Percentiles rank a stretch among this genome's conserved stretches.
Conservation (phyloP, 805 yeast species). For the Kodamaea leandrae region DNA sequence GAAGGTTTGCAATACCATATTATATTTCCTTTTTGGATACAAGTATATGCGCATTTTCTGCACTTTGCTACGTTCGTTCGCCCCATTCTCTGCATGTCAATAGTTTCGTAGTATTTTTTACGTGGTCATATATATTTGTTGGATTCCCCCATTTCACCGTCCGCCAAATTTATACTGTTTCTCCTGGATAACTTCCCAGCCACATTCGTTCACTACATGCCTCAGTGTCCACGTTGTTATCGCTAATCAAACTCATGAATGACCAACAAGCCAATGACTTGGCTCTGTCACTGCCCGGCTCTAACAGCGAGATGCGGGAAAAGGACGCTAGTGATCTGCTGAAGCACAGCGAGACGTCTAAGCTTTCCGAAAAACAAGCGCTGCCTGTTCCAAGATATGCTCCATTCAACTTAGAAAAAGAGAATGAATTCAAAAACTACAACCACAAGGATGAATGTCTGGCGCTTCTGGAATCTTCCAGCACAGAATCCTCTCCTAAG, state of each 20-base stretch:
- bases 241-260: conserved; percentile 35
- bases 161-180: not conserved
- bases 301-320: conserved; percentile 2
- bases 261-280: conserved; percentile 25
- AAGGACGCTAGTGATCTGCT: conserved; percentile 3
- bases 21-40: conserved; percentile 1
- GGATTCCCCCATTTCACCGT: not conserved
- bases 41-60: not conserved
- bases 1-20: not conserved
- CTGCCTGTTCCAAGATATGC: conserved; percentile 10
- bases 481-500: conserved; percentile 6
- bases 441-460: conserved; percentile 8
- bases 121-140: not conserved
- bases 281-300: conserved; percentile 17
- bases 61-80: not conserved
- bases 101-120: not conserved
- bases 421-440: conserved; percentile 5
- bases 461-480: not conserved
- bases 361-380: conserved; percentile 3
- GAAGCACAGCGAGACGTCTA: not conserved
- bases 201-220: conserved; percentile 2
- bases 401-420: conserved; percentile 8
- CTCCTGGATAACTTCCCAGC: not conserved
- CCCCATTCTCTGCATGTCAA: conserved; percentile 1
- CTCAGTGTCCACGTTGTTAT: conserved; percentile 27